Evolutionary conservation across 78 protist species (phyloP), one percentile per base, ranked within the genome.

Genomic region (Dictyostelium capitatum): DNA sequence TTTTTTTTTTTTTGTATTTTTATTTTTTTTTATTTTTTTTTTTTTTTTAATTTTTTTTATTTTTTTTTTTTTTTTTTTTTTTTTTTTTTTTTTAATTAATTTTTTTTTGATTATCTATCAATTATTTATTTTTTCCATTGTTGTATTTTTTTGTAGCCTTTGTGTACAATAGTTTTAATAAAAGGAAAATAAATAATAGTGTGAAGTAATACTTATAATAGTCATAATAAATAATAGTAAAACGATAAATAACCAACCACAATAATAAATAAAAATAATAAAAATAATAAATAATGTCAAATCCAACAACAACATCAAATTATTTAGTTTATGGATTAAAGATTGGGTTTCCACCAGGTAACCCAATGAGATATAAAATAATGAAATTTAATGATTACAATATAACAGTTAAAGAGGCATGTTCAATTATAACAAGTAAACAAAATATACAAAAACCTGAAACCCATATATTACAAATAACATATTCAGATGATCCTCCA

Each of bases 271-370:
- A n/a, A 30, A 28, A 23, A 28, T 6, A 25, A 11, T n/a, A 64
- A 64, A 25, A 28, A 64, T 25, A 64, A 25, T n/a, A 64, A 25
- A 25, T 19, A 9, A 6, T n/a, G 20, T 28, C n/a, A 23, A 62
- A 25, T 23, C 23, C 41, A 67, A 32, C 75, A 15, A 32, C 48
- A 62, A 67, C 43, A 12, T 12, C 23, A 15, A 73, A 73, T 46
- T 82, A 82, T 28, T 56, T 57, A 57, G 65, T 15, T 4, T 85
- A 56, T 85, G 92, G 92, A 53, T 37, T 85, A 23, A 85, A 85
- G 47, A 85, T 85, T 62, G 92, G 92, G 14, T 85, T 85, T 59
- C 92, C 92, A 47, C 92, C 92, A 25, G 82, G 83, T 4, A 46
- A 14, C 2, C 11, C 74, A 47, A 51, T 74, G 43, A 72, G 51